These are phyloP conservation scores for Candida ascalaphidarum DNA, from an alignment of 805 yeast species.

Conservation along the genomic window DNA sequence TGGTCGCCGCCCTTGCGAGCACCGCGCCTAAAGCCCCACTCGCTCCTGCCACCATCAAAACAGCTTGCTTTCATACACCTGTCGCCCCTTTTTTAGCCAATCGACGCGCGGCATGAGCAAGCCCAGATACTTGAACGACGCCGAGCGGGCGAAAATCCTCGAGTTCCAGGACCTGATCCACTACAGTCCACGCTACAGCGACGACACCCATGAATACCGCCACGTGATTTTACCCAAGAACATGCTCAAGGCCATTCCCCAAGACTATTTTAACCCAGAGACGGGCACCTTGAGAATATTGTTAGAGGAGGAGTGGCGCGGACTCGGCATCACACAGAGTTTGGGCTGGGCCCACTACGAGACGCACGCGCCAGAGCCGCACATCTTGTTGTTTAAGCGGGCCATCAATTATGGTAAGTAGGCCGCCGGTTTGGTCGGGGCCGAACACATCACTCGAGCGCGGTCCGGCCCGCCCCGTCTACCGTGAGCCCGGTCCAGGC, in stretches of 20 bases:
- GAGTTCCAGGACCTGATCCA: slow-evolving; percentile 93
- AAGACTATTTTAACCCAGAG: slow-evolving; percentile 87
- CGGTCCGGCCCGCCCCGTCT: too few species aligned
- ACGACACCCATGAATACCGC: slow-evolving; percentile 86
- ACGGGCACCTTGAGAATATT: slow-evolving; percentile 89
- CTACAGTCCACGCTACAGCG: slow-evolving; percentile 88
- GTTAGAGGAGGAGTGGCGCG: slow-evolving; percentile 97
- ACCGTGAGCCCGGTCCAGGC: too few species aligned
- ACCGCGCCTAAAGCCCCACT: neutral
- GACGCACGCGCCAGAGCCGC: slow-evolving; percentile 98
- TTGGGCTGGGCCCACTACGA: slow-evolving; percentile 98
- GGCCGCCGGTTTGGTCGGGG: too few species aligned
- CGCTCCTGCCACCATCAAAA: neutral
- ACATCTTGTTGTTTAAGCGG: slow-evolving; percentile 75
- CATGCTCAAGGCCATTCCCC: slow-evolving; percentile 89
- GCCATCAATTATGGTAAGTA: slow-evolving; percentile 47
- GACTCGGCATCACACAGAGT: slow-evolving; percentile 93
- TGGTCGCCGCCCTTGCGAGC: slow-evolving; percentile 1
- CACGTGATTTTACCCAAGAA: slow-evolving; percentile 96
- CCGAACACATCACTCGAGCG: too few species aligned
- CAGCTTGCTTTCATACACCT: neutral
- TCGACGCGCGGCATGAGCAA: slow-evolving; percentile 31
- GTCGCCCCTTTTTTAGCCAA: too few species aligned
- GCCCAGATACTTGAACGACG: slow-evolving; percentile 68
- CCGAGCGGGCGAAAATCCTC: slow-evolving; percentile 77